These are phyloP conservation scores for Ustilago cynodontis DNA, from an alignment of 1,284 basidiomycete species.

Conservation along the genomic window DNA sequence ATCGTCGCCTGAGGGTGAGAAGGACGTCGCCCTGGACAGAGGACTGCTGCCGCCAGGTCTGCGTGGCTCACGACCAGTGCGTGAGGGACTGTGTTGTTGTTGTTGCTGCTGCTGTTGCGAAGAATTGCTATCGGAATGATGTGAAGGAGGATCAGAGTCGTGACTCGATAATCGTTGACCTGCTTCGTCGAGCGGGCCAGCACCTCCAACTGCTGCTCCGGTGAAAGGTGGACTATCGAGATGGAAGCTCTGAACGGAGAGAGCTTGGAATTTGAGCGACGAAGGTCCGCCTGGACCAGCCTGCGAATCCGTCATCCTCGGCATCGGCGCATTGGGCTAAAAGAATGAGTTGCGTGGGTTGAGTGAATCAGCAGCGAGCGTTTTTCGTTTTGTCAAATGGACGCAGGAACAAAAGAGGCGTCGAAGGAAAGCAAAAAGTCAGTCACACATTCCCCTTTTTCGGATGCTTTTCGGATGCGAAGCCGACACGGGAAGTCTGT, in stretches of 20 bases:
- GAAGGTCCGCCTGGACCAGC: constrained; percentile 58
- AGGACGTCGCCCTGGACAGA: constrained; percentile 19
- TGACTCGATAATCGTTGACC: constrained; percentile 30
- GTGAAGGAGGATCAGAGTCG: constrained; percentile 27
- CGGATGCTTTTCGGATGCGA: background rate
- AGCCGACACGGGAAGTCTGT: background rate
- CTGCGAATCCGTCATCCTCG: constrained; percentile 65
- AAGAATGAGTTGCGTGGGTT: background rate
- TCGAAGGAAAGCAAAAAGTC: constrained; percentile 16
- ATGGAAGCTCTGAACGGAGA: constrained; percentile 66
- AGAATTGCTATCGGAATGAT: constrained; percentile 11
- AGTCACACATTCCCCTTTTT: background rate
- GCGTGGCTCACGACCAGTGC: constrained; percentile 4
- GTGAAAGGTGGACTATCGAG: constrained; percentile 69
- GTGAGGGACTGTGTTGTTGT: constrained; percentile 16
- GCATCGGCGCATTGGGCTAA: constrained; percentile 54
- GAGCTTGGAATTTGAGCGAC: constrained; percentile 65
- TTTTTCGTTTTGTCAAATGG: background rate
- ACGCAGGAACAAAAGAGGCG: background rate
- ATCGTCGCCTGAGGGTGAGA: constrained; percentile 11
- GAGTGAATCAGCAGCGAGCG: constrained; percentile 8
- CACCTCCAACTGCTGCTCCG: constrained; percentile 60
- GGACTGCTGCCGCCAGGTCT: constrained; percentile 31
- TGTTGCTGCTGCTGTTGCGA: constrained; percentile 5
- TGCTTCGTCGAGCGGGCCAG: constrained; percentile 53